Conservation (phyloP, 1,284 basidiomycete species). For the Ganoderma sp. region DNA sequence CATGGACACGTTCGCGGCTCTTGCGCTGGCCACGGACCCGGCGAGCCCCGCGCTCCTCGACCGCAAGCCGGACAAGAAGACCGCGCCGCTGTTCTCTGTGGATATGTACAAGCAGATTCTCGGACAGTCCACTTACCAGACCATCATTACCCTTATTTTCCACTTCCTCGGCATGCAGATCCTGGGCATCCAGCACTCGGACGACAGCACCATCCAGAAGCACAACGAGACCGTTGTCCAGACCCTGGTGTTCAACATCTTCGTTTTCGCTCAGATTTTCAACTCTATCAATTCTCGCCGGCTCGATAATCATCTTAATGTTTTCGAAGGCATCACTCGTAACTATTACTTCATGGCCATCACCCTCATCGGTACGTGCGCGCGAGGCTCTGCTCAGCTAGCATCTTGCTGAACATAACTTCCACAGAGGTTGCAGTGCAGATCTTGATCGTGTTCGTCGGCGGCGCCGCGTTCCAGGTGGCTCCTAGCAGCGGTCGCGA, state of each 20-base stretch:
- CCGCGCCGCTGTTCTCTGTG: slow-evolving; percentile 86
- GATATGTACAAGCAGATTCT: slow-evolving; percentile 97
- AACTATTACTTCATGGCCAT: slow-evolving; percentile 93
- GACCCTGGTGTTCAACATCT: slow-evolving; percentile 95
- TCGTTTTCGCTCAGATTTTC: slow-evolving; percentile 96
- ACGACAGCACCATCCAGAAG: slow-evolving; percentile 40
- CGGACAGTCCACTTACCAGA: slow-evolving; percentile 90
- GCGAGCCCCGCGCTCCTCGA: slow-evolving; percentile 83
- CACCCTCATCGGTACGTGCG: slow-evolving; percentile 74
- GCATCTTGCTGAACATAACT: slow-evolving; percentile 10
- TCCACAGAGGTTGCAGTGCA: slow-evolving; percentile 83
- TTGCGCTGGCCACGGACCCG: slow-evolving; percentile 96
- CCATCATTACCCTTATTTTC: slow-evolving; percentile 83
- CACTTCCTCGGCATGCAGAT: slow-evolving; percentile 85
- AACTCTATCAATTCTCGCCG: slow-evolving; percentile 94
- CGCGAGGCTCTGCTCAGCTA: slow-evolving; percentile 4
- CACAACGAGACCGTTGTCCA: slow-evolving; percentile 65
- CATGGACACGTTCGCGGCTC: slow-evolving; percentile 98
- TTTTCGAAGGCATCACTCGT: slow-evolving; percentile 82
- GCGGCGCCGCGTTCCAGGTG: slow-evolving; percentile 93
- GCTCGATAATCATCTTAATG: slow-evolving; percentile 86
- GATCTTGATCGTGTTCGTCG: slow-evolving; percentile 89
- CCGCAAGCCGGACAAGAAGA: slow-evolving; percentile 90
- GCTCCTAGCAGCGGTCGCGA: slow-evolving; percentile 78
- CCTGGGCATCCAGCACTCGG: slow-evolving; percentile 60